These are phyloP conservation scores for Aquanectria penicillioides DNA, from an alignment of 2,329 filamentous ascomycete genomes.

Conservation along the genomic window DNA sequence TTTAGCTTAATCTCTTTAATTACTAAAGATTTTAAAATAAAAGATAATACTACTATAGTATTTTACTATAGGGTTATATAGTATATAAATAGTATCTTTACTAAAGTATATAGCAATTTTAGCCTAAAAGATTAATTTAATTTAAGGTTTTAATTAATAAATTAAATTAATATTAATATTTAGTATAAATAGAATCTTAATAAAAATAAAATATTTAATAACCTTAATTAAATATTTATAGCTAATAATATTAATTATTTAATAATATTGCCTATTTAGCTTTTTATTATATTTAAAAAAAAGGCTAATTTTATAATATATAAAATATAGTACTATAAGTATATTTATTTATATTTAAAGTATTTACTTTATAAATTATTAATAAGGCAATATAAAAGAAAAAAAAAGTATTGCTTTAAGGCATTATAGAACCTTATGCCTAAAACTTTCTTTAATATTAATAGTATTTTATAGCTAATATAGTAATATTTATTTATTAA, in stretches of 20 bases:
- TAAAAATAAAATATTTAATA: neutral
- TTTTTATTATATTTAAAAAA: conserved; percentile 9
- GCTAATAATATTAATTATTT: neutral
- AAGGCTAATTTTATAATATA: conserved; percentile 18
- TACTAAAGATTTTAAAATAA: neutral
- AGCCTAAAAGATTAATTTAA: no score
- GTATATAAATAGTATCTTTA: conserved; percentile 9
- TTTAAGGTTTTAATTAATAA: no score
- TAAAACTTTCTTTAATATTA: neutral
- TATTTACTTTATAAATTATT: conserved; percentile 6
- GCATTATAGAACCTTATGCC: conserved; percentile 5
- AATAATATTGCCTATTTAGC: neutral
- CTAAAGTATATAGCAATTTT: no score
- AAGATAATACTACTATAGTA: no score
- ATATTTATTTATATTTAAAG: conserved; percentile 11
- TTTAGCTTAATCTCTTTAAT: neutral
- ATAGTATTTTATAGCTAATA: conserved; percentile 1
- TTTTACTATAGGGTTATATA: no score
- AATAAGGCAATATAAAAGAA: no score
- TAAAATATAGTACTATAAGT: neutral
- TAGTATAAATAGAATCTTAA: neutral
- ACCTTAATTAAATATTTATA: neutral
- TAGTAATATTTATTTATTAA: conserved; percentile 9
- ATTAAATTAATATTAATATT: no score
- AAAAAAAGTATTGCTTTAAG: conserved; percentile 2